Conservation (phyloP, 306 rosid species). For the Sindora glabra region DNA sequence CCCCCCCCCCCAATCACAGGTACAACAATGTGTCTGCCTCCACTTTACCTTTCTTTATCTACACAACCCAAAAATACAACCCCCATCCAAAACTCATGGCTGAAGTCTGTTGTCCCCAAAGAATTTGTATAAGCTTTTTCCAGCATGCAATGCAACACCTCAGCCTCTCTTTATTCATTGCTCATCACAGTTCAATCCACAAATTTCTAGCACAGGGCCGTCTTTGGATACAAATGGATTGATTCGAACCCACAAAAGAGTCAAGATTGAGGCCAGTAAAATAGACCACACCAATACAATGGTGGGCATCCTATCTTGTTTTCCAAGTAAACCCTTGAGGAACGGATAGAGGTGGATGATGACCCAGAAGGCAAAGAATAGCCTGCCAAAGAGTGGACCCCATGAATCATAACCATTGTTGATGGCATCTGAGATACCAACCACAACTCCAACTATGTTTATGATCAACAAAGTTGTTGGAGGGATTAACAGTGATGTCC, state of each 20-base stretch:
- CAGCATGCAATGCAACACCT: conserved; percentile 18
- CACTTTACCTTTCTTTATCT: conserved; percentile 35
- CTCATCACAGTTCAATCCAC: conserved; percentile 80
- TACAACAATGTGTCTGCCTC: conserved; percentile 51
- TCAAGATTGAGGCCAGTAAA: conserved; percentile 76
- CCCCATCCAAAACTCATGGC: conserved; percentile 31
- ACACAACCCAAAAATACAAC: conserved; percentile 51
- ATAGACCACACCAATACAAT: conserved; percentile 93
- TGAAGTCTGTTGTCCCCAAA: conserved; percentile 5
- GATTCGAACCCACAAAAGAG: conserved; percentile 84
- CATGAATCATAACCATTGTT: conserved; percentile 92
- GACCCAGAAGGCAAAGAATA: conserved; percentile 92
- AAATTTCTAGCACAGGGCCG: conserved; percentile 74
- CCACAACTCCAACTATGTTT: conserved; percentile 75
- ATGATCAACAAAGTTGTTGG: conserved; percentile 75
- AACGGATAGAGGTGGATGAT: conserved; percentile 90
- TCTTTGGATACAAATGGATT: conserved; percentile 81
- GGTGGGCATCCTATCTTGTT: conserved; percentile 80
- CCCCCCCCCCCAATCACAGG: conserved; percentile 49
- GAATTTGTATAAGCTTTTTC: conserved; percentile 4
- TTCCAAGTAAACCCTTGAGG: conserved; percentile 85
- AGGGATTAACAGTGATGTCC: conserved; percentile 83
- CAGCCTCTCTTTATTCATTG: conserved; percentile 28
- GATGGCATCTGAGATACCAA: conserved; percentile 87
- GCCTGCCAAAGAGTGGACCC: conserved; percentile 95